A percentile compares a stretch with the other conserved stretches of the same genome.
Evolutionary conservation across 768 basidiomycete genomes (phyloP).

Genomic region (Phaeotremella skinneri): DNA sequence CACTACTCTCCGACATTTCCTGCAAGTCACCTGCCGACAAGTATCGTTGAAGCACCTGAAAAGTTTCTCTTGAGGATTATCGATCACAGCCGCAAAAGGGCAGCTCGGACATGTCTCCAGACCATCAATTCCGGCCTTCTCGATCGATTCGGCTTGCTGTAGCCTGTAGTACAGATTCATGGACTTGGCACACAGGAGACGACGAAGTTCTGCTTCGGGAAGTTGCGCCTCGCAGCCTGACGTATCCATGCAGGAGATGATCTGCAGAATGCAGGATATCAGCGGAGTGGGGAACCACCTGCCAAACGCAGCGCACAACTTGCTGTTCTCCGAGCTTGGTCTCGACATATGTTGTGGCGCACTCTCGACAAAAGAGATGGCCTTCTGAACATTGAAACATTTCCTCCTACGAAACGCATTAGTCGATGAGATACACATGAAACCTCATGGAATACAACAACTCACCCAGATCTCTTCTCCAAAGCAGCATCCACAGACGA

Average conservation of each 20-base stretch:
- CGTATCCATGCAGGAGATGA: constrained; percentile 78
- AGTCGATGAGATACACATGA: no score
- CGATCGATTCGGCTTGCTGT: constrained; percentile 73
- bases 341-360: constrained; percentile 68
- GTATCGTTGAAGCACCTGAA: constrained; percentile 59
- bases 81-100: constrained; percentile 79
- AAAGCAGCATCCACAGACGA: constrained; percentile 90
- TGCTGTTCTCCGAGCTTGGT: constrained; percentile 58
- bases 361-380: constrained; percentile 78
- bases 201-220: constrained; percentile 65
- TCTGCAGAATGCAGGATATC: constrained; percentile 41
- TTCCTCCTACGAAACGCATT: constrained; percentile 62
- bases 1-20: constrained; percentile 71
- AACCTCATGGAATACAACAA: constrained; percentile 13
- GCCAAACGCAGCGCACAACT: constrained; percentile 54
- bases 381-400: constrained; percentile 87
- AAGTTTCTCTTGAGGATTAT: constrained; percentile 64
- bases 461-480: constrained; percentile 67
- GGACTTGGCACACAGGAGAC: constrained; percentile 67
- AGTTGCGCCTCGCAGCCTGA: constrained; percentile 67
- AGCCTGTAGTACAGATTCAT: constrained; percentile 63
- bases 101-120: constrained; percentile 90
- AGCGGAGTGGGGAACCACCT: constrained; percentile 43
- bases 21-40: constrained; percentile 74
- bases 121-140: constrained; percentile 70